These are phyloP conservation scores for Metschnikowia picachoensis DNA, from an alignment of 805 yeast genomes.

Conservation along the genomic window DNA sequence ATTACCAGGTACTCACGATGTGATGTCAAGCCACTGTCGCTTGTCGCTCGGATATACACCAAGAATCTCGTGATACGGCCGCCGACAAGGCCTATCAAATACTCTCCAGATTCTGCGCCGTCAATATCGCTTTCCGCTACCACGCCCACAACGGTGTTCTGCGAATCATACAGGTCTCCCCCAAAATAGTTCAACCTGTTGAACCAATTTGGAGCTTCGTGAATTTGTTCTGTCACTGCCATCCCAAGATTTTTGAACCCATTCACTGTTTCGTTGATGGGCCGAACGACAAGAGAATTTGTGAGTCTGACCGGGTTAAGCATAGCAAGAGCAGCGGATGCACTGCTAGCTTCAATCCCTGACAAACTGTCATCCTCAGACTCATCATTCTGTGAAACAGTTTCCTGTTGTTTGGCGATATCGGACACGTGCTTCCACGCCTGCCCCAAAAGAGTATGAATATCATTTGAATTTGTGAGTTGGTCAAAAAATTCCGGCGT, in stretches of 20 bases:
- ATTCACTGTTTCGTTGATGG: constrained; percentile 33
- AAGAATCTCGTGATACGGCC: constrained; percentile 22
- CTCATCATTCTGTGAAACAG: not conserved
- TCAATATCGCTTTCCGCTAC: not conserved
- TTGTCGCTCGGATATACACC: constrained; percentile 22
- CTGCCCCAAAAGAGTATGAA: not conserved
- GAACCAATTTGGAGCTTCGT: constrained; percentile 14
- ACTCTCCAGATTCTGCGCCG: constrained; percentile 17
- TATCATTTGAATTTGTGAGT: constrained; percentile 1
- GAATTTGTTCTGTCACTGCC: constrained; percentile 15
- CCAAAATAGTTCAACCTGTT: constrained; percentile 4
- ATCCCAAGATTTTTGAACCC: constrained; percentile 28
- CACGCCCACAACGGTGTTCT: not conserved
- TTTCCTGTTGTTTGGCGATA: not conserved
- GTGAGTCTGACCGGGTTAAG: constrained; percentile 35
- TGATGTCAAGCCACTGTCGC: constrained; percentile 1
- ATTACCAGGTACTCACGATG: constrained; percentile 30
- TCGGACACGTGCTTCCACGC: constrained; percentile 7
- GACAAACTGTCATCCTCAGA: constrained; percentile 5
- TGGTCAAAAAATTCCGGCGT: constrained; percentile 1
- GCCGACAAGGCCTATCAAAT: constrained; percentile 22
- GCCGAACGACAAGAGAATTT: constrained; percentile 36
- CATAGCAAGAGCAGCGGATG: constrained; percentile 24
- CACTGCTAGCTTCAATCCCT: constrained; percentile 1
- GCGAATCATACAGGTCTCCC: not conserved